Evolutionary conservation across 2,329 filamentous ascomycete genomes (phyloP).

Genomic region (Hypoxylon sp.): DNA sequence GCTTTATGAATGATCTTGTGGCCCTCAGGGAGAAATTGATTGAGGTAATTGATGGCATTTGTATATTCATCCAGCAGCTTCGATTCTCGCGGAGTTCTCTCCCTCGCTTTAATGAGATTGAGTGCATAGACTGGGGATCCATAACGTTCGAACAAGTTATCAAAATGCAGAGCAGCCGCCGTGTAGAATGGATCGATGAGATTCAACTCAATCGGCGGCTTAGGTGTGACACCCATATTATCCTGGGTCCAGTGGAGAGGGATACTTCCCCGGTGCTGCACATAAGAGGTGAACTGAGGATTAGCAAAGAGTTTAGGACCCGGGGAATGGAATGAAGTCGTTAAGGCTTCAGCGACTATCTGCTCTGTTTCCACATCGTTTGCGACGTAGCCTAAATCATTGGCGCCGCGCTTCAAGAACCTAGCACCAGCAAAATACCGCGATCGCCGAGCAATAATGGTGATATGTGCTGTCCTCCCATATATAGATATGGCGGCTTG

Average conservation of each 20-base stretch:
- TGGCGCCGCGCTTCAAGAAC: constrained; percentile 94
- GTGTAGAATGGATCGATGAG: constrained; percentile 97
- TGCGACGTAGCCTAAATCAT: constrained; percentile 94
- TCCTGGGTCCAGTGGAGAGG: constrained; percentile 98
- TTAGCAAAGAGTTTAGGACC: constrained; percentile 88
- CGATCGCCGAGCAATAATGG: constrained; percentile 92
- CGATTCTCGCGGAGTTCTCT: constrained; percentile 90
- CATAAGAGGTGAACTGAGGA: constrained; percentile 93
- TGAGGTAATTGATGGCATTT: constrained; percentile 89
- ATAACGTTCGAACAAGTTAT: constrained; percentile 93
- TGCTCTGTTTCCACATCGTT: constrained; percentile 99
- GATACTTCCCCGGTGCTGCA: constrained; percentile 97
- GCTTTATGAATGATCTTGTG: constrained; percentile 94
- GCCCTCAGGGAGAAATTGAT: constrained; percentile 87
- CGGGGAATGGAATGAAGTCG: constrained; percentile 94
- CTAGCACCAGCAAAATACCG: constrained; percentile 94
- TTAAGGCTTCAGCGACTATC: constrained; percentile 94
- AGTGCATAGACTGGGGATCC: constrained; percentile 92
- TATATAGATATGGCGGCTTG: constrained; percentile 90
- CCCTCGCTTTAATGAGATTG: constrained; percentile 90
- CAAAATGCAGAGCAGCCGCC: constrained; percentile 93
- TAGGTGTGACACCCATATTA: constrained; percentile 93
- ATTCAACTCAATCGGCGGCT: constrained; percentile 95
- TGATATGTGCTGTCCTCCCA: constrained; percentile 90
- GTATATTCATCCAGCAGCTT: constrained; percentile 92